phyloP scores from a whole-genome alignment of 1,284 basidiomycete genomes.

The Rhodotorula sp. region DNA sequence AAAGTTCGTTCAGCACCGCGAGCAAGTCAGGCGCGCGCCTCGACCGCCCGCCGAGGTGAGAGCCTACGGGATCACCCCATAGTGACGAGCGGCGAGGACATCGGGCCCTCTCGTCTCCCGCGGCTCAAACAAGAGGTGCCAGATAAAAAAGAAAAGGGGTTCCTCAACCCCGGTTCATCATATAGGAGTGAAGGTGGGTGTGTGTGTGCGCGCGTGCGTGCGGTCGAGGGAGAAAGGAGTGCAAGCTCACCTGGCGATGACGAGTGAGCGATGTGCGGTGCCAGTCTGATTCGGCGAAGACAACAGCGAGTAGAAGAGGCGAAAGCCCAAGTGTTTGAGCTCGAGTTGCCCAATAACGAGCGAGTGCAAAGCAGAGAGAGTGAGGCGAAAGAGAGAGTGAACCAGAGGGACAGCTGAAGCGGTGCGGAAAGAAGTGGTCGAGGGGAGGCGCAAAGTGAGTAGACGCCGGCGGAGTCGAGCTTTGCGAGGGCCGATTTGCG shows the following conservation, averaged over 20 bases:
- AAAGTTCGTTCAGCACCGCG: constrained; percentile 12
- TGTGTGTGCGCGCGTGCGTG: neutral
- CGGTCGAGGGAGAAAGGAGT: neutral
- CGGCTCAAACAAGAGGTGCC: constrained; percentile 15
- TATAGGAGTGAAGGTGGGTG: neutral
- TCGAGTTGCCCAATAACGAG: neutral
- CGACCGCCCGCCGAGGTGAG: constrained; percentile 10
- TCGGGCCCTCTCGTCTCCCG: constrained; percentile 1
- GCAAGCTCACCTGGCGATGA: neutral
- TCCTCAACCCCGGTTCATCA: constrained; percentile 14
- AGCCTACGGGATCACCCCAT: constrained; percentile 24
- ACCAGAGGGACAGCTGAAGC: neutral
- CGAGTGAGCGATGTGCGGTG: neutral
- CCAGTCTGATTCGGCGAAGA: neutral
- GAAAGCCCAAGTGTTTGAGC: neutral
- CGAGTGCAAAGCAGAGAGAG: neutral
- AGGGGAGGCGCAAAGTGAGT: neutral
- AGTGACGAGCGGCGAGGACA: neutral
- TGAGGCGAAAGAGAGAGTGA: neutral
- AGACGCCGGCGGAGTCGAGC: neutral
- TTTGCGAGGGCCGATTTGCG: neutral
- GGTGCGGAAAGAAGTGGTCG: neutral
- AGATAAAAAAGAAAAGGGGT: constrained; percentile 7
- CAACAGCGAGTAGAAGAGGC: neutral
- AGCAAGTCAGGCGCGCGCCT: neutral